Percentiles rank a stretch among this genome's conserved stretches.
These are phyloP conservation scores for Kwoniella europaea DNA, from an alignment of 768 basidiomycete species.

Conservation along the genomic window DNA sequence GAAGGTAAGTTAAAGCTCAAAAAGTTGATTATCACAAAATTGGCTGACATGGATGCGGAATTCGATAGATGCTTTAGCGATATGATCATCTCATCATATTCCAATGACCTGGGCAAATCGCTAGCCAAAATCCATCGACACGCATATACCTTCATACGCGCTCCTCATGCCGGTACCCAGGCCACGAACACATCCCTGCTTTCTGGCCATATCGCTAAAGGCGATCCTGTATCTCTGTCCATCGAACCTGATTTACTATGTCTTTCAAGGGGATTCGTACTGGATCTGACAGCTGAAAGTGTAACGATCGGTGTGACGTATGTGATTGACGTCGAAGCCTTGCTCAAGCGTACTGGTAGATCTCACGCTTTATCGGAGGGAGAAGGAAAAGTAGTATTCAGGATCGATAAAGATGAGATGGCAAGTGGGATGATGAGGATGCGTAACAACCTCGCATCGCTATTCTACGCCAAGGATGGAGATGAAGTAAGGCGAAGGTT, in stretches of 20 bases:
- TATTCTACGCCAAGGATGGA: conserved; percentile 77
- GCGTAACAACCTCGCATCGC: conserved; percentile 82
- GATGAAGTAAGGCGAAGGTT: conserved; percentile 71
- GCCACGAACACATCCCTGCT: conserved; percentile 62
- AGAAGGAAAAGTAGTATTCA: conserved; percentile 63
- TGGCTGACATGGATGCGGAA: not conserved
- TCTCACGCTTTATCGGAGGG: conserved; percentile 27
- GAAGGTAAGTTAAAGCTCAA: conserved; percentile 62
- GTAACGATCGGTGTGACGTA: conserved; percentile 85
- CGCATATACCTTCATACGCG: conserved; percentile 71
- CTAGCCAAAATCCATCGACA: conserved; percentile 73
- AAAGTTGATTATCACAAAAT: no score
- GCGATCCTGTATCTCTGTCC: conserved; percentile 85
- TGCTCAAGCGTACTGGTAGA: conserved; percentile 60
- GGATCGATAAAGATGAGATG: conserved; percentile 93
- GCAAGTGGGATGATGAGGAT: conserved; percentile 83
- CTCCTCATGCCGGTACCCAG: conserved; percentile 24
- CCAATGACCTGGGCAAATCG: conserved; percentile 57
- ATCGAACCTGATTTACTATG: conserved; percentile 86
- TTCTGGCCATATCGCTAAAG: conserved; percentile 75
- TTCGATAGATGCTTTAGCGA: conserved; percentile 69
- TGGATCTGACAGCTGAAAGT: conserved; percentile 68
- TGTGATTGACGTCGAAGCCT: conserved; percentile 64
- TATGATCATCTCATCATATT: conserved; percentile 70
- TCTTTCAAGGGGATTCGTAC: conserved; percentile 79